phyloP scores from a whole-genome alignment of 352 stramenopile genomes.

The Phytophthora pluvialis region DNA sequence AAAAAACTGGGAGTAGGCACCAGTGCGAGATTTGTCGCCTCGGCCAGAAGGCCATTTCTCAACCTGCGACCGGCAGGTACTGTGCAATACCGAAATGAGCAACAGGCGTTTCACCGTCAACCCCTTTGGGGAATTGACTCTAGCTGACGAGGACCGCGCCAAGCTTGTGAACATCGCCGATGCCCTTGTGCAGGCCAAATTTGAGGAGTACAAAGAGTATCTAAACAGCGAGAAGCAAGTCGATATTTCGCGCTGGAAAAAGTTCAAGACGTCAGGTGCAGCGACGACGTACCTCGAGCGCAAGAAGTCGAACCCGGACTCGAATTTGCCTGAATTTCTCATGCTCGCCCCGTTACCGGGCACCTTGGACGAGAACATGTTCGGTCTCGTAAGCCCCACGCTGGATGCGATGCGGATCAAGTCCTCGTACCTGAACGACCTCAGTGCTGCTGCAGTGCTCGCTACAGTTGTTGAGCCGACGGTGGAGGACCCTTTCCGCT shows the following conservation, averaged over 20 bases:
- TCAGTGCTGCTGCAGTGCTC: conserved; percentile 49
- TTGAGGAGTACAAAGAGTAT: conserved; percentile 32
- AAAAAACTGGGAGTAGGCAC: background rate
- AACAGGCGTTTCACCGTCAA: conserved; percentile 31
- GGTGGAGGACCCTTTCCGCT: conserved; percentile 47
- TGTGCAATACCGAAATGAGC: background rate
- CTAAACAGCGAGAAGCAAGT: conserved; percentile 21
- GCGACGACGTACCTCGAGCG: conserved; percentile 23
- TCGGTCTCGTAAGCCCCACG: conserved; percentile 38
- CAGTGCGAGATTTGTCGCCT: background rate
- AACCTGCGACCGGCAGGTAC: background rate
- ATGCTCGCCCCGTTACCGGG: conserved; percentile 35
- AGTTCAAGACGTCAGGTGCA: conserved; percentile 4
- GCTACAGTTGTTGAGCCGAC: conserved; percentile 48
- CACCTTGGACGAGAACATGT: conserved; percentile 49
- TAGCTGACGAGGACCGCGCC: conserved; percentile 7
- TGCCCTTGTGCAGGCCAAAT: conserved; percentile 15
- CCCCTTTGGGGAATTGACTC: conserved; percentile 13
- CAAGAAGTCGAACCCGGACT: conserved; percentile 18
- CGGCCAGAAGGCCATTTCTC: background rate
- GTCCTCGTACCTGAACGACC: conserved; percentile 30
- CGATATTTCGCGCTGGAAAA: conserved; percentile 26
- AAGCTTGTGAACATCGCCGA: conserved; percentile 24
- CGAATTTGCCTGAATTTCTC: conserved; percentile 25
- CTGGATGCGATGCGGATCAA: conserved; percentile 38